Percentiles rank a stretch among this genome's conserved stretches.
Evolutionary conservation across 148 eudicot genomes (phyloP).

Genomic region (Hydrangea macrophylla): DNA sequence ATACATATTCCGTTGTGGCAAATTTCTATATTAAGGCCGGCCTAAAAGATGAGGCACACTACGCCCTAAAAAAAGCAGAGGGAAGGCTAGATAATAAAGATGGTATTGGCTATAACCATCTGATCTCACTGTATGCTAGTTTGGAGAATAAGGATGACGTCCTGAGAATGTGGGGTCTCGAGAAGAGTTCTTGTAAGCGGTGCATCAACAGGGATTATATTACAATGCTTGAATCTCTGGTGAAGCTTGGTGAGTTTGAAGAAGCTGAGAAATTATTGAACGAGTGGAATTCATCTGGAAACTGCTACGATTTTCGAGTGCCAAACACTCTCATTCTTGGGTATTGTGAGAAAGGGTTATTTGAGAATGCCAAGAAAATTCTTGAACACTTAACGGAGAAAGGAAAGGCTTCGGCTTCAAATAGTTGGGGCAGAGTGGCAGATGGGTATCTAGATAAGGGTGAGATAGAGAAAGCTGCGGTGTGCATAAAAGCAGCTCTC

Average conservation of each 20-base stretch:
- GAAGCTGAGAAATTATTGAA: constrained; percentile 63
- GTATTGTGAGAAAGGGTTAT: constrained; percentile 39
- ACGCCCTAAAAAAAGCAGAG: constrained; percentile 64
- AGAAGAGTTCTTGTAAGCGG: constrained; percentile 58
- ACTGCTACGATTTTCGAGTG: constrained; percentile 67
- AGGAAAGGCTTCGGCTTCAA: constrained; percentile 39
- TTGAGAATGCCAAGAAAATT: constrained; percentile 65
- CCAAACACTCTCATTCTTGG: constrained; percentile 45
- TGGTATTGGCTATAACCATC: constrained; percentile 58
- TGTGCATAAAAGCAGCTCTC: constrained; percentile 48
- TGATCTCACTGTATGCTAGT: constrained; percentile 69
- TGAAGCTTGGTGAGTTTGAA: constrained; percentile 56
- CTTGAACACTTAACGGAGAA: constrained; percentile 40
- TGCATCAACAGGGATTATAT: constrained; percentile 72
- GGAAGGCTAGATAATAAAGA: constrained; percentile 56
- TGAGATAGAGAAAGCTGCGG: constrained; percentile 44
- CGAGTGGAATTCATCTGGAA: constrained; percentile 78
- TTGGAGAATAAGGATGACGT: constrained; percentile 58
- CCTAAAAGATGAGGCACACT: constrained; percentile 47
- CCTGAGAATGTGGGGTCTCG: constrained; percentile 76
- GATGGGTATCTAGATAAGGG: constrained; percentile 49
- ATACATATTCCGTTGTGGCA: constrained; percentile 77
- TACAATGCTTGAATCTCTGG: constrained; percentile 56
- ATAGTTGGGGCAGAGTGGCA: constrained; percentile 59
- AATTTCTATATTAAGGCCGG: constrained; percentile 58